Base-by-base conservation (phyloP, 139 green algal species). In the Parachlorella kessleri region DNA sequence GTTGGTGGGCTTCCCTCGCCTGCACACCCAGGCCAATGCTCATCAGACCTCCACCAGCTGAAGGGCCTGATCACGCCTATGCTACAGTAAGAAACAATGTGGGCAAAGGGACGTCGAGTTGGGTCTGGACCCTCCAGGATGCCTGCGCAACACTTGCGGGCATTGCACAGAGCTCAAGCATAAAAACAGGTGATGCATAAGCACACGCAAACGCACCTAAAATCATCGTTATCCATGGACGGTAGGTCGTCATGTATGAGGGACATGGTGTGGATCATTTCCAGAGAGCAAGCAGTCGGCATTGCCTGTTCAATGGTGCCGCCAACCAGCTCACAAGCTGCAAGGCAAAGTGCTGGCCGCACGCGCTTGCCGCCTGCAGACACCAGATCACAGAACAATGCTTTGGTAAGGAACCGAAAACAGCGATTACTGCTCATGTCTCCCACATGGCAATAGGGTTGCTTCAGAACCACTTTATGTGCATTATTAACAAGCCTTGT, bases 211-310 rank as follows among this genome's bases (percentile, higher is more conserved):
- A 18, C 86, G 26, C 94, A 82, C 40, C 97, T 80, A 88, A 99
- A 99, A 89, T 99, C 95, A 80, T 99, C 97, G 76, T 99, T 98
- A 91, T 99, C 97, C 86, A 99, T 98, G 55, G 88, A 92, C 18
- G 97, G 97, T 72, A 99, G 88, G 86, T 99, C 97, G 84, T 95
- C 91, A 40, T 88, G 83, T 48, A 88, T 88, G 41, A 88, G 63
- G 14, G 48, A 76, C 97, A 99, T 99, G 30, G 95, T 99, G 91
- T 99, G 97, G 55, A 99, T 91, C 92, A 99, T 98, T 83, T 99
- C 96, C 89, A 99, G 90, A 38, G 96, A 95, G 78, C 95, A 98
- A 6, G 97, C 97, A 30, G 96, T 89, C 18, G 96, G 94, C 90
- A 99, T 95, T 28, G 92, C 94, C 55, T 84, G 42, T 39, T 92